Conservation (phyloP, 345 rosid genomes). For the Brassica cretica region DNA sequence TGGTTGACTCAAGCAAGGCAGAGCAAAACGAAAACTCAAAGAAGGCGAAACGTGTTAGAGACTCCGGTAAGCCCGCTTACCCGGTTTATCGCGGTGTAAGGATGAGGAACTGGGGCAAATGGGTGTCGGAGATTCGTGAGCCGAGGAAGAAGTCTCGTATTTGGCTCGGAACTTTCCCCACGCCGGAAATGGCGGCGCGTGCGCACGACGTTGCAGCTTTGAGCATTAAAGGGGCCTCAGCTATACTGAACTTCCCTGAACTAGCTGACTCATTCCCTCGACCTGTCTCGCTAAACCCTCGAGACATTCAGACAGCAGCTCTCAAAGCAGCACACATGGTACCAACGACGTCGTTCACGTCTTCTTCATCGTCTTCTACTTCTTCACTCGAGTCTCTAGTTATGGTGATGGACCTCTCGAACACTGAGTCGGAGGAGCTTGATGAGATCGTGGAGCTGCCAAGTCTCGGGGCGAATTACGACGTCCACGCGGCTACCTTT, state of each 20-base stretch:
- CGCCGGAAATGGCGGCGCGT: slow-evolving; percentile 97
- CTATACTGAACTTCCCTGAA: slow-evolving; percentile 87
- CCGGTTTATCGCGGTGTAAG: slow-evolving; percentile 82
- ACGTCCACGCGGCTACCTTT: slow-evolving; percentile 33
- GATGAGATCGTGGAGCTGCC: slow-evolving; percentile 83
- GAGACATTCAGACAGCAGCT: slow-evolving; percentile 94
- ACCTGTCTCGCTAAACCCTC: slow-evolving; percentile 69
- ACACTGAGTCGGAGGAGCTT: slow-evolving; percentile 60
- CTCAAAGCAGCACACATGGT: slow-evolving; percentile 83
- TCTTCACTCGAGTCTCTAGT: slow-evolving; percentile 50
- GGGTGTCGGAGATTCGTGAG: slow-evolving; percentile 97
- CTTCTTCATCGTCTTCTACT: slow-evolving; percentile 16
- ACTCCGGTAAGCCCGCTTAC: slow-evolving; percentile 55
- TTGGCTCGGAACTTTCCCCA: slow-evolving; percentile 91
- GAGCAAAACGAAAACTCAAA: slow-evolving; percentile 17
- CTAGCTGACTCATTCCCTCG: slow-evolving; percentile 69
- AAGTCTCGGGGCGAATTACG: slow-evolving; percentile 53
- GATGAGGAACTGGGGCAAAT: slow-evolving; percentile 95
- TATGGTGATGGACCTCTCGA: slow-evolving; percentile 48
- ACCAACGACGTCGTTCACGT: slow-evolving; percentile 34
- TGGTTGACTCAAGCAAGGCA: slow-evolving; percentile 2
- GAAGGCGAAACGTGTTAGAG: slow-evolving; percentile 49
- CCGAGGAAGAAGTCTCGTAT: slow-evolving; percentile 92
- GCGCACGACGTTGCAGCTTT: slow-evolving; percentile 95
- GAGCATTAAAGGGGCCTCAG: slow-evolving; percentile 76